Evolutionary conservation across 352 stramenopile species (phyloP), one percentile per base, ranked within the genome.

Genomic region (Globisporangium solare): DNA sequence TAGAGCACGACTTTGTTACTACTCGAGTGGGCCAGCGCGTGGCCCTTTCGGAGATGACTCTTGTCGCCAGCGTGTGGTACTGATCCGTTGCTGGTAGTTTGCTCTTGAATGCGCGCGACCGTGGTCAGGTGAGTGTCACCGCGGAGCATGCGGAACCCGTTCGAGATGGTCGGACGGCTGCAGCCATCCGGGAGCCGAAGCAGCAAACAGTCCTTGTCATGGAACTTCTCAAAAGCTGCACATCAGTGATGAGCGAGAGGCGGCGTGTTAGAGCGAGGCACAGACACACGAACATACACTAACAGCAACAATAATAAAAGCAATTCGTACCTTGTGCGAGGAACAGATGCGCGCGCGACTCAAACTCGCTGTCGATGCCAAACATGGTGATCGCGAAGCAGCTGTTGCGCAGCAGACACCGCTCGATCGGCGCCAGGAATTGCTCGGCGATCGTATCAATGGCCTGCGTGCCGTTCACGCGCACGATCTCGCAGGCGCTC

Each of bases 351-450:
- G 70, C 71, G 12, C 70, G 76, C 0, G 21, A 66, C 46, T 85
- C 72, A 39, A 70, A 63, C n/a, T 70, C 62, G 14, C 22, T 6
- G 10, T 53, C 66, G 55, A 88, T 79, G 43, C 69, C 71, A 54
- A 82, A 90, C 52, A 86, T 67, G 18, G 63, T 73, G 42, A 90
- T 56, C 13, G 73, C 65, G 13, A 78, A 71, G 48, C 69, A 71
- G 54, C 88, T 90, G 63, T 87, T 86, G 42, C 71, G 75, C 15
- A 90, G 62, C 31, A 88, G 50, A 49, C 67, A 76, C 5, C 61
- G 60, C 37, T 90, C 77, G 35, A 85, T 73, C 10, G 70, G 63
- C 6, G 46, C 61, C n/a, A 90, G 51, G 18, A 87, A 80, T 32
- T 73, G 55, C 49, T 83, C 71, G 0, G 77, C 79, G 45, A 88